Evolutionary conservation across 1,139 yeast genomes (phyloP), one percentile per base, ranked within the genome.

Genomic region (Candida smagusa): DNA sequence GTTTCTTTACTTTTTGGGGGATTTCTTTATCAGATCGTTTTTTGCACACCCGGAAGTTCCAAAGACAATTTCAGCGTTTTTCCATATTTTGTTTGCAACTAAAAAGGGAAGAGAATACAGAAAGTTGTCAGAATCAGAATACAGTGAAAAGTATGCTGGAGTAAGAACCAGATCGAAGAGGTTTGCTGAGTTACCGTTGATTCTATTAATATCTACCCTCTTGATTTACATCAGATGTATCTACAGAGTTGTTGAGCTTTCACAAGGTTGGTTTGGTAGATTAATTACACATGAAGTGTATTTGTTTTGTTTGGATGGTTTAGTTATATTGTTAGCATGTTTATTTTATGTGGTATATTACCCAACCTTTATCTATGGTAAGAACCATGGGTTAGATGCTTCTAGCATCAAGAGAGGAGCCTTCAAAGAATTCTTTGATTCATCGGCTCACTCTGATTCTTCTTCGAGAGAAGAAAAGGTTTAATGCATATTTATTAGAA

Each of bases 241-340:
- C 7, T 63, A 63, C 44, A 51, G 68, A 32, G 58, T 62, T 12
- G 50, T 54, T 24, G 68, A 63, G 42, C 46, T 62, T 32, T 40
- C 52, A 2, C 54, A 59, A 41, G 68, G 68, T 12, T 63, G 68
- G 67, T 40, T 50, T 12, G 68, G 68, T 1, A 58, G 49, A 47
- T 52, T 62, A 42, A 63, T 63, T 30, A 57, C 61, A 1, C 81
- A 80, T 49, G 97, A 90, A 59, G 72, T 72, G 25, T 88, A 74
- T 58, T 74, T 90, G 47, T 72, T 89, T 70, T 75, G 79, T 7
- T 69, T 90, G 29, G 97, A 90, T 53, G 86, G 88, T 0, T 54
- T 83, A 22, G 79, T 87, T 86, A 72, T 87, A 50, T 63, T 68
- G 3, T 47, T 66, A 25, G 63, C 67, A 5, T 72, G 72, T 6